Conservation (phyloP, 1,139 yeast species). For the Pichia sp. region DNA sequence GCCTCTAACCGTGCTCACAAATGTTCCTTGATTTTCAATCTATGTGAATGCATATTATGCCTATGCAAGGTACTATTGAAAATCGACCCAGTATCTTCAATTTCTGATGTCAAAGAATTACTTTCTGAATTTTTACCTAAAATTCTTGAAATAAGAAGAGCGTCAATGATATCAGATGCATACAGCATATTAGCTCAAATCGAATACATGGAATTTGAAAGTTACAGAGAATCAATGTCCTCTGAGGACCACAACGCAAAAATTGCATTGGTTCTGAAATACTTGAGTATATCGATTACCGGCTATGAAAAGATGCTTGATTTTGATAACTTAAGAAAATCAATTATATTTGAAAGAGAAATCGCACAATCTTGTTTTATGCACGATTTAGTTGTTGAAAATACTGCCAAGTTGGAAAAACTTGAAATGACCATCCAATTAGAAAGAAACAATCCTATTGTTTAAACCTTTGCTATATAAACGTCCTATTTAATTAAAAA, state of each 20-base stretch:
- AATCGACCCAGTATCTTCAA: constrained; percentile 29
- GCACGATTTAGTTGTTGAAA: background rate
- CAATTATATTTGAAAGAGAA: constrained; percentile 29
- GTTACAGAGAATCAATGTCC: background rate
- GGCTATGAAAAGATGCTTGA: constrained; percentile 41
- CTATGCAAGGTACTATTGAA: constrained; percentile 40
- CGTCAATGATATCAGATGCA: constrained; percentile 38
- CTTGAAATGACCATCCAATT: constrained; percentile 34
- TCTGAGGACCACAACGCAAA: constrained; percentile 14
- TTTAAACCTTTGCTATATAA: constrained; percentile 9
- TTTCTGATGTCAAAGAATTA: constrained; percentile 39
- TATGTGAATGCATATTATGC: constrained; percentile 41
- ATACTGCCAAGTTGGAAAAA: constrained; percentile 20
- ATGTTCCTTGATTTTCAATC: constrained; percentile 40
- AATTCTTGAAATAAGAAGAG: constrained; percentile 38
- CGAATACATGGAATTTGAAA: constrained; percentile 11
- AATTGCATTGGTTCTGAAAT: constrained; percentile 33
- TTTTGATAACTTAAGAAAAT: constrained; percentile 37
- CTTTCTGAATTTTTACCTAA: constrained; percentile 41
- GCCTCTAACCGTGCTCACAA: constrained; percentile 42
- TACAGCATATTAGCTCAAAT: constrained; percentile 40
- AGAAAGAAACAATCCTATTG: constrained; percentile 35
- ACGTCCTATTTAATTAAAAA: background rate
- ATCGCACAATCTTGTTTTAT: constrained; percentile 25
- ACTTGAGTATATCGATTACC: constrained; percentile 41